Base-by-base conservation (phyloP, 1,139 yeast species). In the Trichomonascaceae sp. region DNA sequence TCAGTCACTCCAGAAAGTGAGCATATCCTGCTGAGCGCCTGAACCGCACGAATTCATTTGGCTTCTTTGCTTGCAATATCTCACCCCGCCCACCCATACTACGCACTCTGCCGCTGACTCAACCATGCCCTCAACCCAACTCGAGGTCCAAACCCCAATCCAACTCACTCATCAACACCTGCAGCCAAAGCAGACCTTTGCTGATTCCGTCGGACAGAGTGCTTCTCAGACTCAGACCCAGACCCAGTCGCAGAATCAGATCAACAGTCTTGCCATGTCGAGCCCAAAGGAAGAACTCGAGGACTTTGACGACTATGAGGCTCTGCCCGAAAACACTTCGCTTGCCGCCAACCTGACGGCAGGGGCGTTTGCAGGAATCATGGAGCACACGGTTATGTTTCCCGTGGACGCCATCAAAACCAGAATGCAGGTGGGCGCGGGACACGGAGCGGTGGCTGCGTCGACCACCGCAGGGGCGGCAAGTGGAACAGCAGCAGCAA, bases 321-420 rank as follows among this genome's bases (percentile, higher is more conserved):
- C 95, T 1, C 68, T 89, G 30, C 98, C 98, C 1, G 82, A 78
- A 29, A 76, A 76, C 49, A 87, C 96, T 11, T 77, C 96, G 1
- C 60, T 89, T 37, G 57, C 74, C 4, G 85, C 93, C 6, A 93
- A 87, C 54, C 66, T 89, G 43, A 54, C 67, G 13, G 98, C 98
- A 2, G 98, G 98, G 13, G 97, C 97, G 0, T 81, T 84, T 62
- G 98, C 98, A 13, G 98, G 98, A 18, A 82, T 89, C 41, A 85
- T 87, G 60, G 98, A 89, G 57, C 98, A 89, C 56, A 78, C 95
- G 2, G 85, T 89, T 28, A 84, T 89, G 95, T 89, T 77, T 54
- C 98, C 98, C 2, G 74, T 89, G 33, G 98, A 89, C 56, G 93
- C 94, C 15, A 71, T 89, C 48, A 89, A 60, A 64, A 89, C 98